These are phyloP conservation scores for Serendipita sp. DNA, from an alignment of 768 basidiomycete species.

Conservation along the genomic window DNA sequence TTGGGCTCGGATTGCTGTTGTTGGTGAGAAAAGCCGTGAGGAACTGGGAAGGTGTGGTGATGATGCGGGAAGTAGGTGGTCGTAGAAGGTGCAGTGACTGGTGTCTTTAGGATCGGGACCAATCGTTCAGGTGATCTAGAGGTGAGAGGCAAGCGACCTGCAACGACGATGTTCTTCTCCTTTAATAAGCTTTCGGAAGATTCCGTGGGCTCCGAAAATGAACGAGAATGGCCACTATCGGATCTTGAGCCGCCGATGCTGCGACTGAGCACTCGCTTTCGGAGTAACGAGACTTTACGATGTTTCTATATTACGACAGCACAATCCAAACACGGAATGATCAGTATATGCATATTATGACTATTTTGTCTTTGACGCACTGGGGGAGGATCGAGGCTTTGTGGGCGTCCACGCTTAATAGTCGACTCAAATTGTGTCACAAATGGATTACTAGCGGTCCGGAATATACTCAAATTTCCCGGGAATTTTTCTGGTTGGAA, in stretches of 20 bases:
- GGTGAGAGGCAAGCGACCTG: not conserved
- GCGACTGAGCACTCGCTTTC: slow-evolving; percentile 1
- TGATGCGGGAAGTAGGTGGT: too few relatives aligned
- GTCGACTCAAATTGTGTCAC: not conserved
- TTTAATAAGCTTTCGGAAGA: not conserved
- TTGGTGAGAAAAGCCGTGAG: not conserved
- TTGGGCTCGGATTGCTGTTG: not conserved
- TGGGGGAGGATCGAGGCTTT: too few relatives aligned
- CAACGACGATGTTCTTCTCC: not conserved
- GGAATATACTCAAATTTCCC: not conserved
- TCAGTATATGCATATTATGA: too few relatives aligned
- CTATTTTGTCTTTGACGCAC: too few relatives aligned
- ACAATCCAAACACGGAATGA: too few relatives aligned
- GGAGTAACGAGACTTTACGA: not conserved
- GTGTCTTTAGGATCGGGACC: not conserved
- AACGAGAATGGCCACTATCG: not conserved
- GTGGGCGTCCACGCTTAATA: too few relatives aligned
- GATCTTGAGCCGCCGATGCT: not conserved
- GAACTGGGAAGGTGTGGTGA: too few relatives aligned
- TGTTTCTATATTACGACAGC: not conserved
- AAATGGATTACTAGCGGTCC: slow-evolving; percentile 1
- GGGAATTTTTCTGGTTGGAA: too few relatives aligned
- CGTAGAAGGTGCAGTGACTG: too few relatives aligned
- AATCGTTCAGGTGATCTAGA: not conserved
- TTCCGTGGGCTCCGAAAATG: not conserved